Base-by-base conservation (phyloP, 2,329 filamentous ascomycete genomes). In the Neofusicoccum umdonicola region DNA sequence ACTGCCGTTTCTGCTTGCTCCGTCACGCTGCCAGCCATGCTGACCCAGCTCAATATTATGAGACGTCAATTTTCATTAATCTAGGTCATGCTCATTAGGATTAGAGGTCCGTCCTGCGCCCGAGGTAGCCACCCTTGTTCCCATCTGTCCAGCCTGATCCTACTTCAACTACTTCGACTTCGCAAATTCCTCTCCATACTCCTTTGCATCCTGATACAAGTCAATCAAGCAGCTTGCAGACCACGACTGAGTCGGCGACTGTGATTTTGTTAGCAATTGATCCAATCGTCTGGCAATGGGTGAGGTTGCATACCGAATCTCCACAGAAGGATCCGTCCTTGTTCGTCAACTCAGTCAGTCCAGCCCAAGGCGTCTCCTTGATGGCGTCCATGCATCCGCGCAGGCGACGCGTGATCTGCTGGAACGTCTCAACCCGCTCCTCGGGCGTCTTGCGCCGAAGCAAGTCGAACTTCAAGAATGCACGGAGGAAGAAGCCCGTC, bases 201-300 rank as follows among this genome's bases (percentile, higher is more conserved):
- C 84, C 31, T 85, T 83, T 17, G 92, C 94, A 76, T 99, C 95
- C 83, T 97, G 93, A 80, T 97, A 99, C 68, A 99, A 79, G 80
- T 99, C 95, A 72, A 99, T 91, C 73, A 99, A 82, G 76, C 95
- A 98, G 22, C 92, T 90, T 35, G 95, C 91, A 62, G 93, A 97
- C 95, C 95, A 99, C 62, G 95, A 90, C 78, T 99, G 95, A 0
- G 95, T 97, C 31, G 95, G 95, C 62, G 90, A 95, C 88, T 95
- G 74, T 63, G 51, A 64, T 35, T 8, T 35, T 12, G 68, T 79
- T 72, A 79, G 74, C 68, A 69, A 54, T 61, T 44, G 70, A 69
- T 69, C 66, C 48, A 57, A 65, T 50, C 27, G 66, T 42, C 69
- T 48, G 17, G 50, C 13, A 61, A 63, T 22, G 17, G 17, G 51